Percentiles rank a stretch among this genome's conserved stretches.
Conservation (phyloP, 768 basidiomycete genomes). For the Megacollybia marginata region DNA sequence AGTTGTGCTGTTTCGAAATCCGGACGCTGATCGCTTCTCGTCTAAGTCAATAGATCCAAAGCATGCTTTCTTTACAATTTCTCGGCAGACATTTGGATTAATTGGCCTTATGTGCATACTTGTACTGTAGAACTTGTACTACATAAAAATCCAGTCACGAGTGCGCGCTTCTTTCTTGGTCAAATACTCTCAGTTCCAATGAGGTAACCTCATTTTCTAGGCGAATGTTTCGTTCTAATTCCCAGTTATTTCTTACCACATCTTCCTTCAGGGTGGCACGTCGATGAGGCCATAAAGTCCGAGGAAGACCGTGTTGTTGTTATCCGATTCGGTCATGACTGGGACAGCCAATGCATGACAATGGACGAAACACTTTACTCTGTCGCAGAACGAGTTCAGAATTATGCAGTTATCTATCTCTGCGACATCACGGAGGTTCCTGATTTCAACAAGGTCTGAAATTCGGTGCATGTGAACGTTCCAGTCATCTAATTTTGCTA, state of each 20-base stretch:
- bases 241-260: constrained; percentile 71
- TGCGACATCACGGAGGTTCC: constrained; percentile 95
- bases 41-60: too few relatives aligned
- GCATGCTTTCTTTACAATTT: too few relatives aligned
- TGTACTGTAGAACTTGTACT: too few relatives aligned
- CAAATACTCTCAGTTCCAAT: too few relatives aligned
- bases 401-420: constrained; percentile 95
- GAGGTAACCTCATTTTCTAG: too few relatives aligned
- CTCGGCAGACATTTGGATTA: too few relatives aligned
- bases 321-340: constrained; percentile 91
- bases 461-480: background rate
- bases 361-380: constrained; percentile 97
- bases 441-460: constrained; percentile 91
- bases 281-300: constrained; percentile 97
- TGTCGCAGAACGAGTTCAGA: constrained; percentile 94
- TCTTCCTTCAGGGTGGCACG: constrained; percentile 93
- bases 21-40: too few relatives aligned
- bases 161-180: too few relatives aligned
- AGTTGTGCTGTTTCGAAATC: too few relatives aligned
- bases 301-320: constrained; percentile 96
- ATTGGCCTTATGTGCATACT: too few relatives aligned
- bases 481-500: constrained; percentile 19
- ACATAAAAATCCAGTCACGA: too few relatives aligned
- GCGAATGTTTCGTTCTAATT: too few relatives aligned
- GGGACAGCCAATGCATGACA: constrained; percentile 93